Conservation (phyloP, 163 green algal species). For the Picocystis sp. region DNA sequence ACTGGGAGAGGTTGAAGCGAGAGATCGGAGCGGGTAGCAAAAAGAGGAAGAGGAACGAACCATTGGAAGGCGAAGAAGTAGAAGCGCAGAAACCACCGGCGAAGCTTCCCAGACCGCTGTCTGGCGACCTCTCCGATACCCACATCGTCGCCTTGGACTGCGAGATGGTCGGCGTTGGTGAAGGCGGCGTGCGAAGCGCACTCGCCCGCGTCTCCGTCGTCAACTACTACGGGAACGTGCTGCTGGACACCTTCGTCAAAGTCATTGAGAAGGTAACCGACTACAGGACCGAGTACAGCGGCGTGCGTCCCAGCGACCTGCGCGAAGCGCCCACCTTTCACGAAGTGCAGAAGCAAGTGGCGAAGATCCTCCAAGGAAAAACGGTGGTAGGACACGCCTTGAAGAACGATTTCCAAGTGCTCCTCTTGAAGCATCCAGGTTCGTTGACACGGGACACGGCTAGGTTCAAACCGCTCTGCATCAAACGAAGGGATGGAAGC, state of each 20-base stretch:
- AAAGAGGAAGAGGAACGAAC: too few species aligned
- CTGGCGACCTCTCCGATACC: too few species aligned
- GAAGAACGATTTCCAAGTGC: conserved; percentile 57
- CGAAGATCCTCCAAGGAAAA: conserved; percentile 30
- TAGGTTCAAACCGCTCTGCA: background rate
- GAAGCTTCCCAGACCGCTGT: too few species aligned
- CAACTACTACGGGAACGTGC: conserved; percentile 39
- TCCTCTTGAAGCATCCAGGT: conserved; percentile 44
- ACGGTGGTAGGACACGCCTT: conserved; percentile 64
- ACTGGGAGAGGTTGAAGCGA: too few species aligned
- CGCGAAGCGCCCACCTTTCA: conserved; percentile 16
- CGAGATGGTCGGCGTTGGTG: conserved; percentile 84
- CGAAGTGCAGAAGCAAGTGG: conserved; percentile 20
- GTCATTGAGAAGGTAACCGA: conserved; percentile 39
- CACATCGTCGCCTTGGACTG: conserved; percentile 71
- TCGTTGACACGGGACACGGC: background rate
- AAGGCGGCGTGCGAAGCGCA: conserved; percentile 24
- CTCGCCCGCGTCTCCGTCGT: conserved; percentile 43
- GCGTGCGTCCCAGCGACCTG: conserved; percentile 19
- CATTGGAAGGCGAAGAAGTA: too few species aligned
- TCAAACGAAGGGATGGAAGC: too few species aligned
- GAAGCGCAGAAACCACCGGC: too few species aligned
- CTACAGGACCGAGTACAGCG: conserved; percentile 34
- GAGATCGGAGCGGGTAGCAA: too few species aligned
- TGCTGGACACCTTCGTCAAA: conserved; percentile 59